Conservation (phyloP, 805 yeast species). For the Saturnispora saitoi region DNA sequence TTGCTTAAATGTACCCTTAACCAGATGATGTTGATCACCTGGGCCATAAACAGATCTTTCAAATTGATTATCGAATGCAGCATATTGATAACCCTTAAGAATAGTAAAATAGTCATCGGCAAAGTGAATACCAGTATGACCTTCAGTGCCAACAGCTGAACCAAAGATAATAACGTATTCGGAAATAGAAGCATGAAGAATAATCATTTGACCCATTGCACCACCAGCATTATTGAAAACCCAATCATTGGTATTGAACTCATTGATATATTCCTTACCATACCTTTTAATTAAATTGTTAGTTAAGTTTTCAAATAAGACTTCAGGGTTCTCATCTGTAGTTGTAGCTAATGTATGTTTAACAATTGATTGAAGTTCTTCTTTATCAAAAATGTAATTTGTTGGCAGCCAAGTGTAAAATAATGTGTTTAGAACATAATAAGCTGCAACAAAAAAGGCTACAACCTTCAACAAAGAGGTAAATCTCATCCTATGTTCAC, state of each 20-base stretch:
- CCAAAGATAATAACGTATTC: constrained; percentile 94
- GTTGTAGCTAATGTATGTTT: constrained; percentile 44
- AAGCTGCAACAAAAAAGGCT: constrained; percentile 15
- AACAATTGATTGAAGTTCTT: constrained; percentile 49
- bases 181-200: constrained; percentile 86
- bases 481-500: neutral
- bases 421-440: constrained; percentile 31
- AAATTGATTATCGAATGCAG: constrained; percentile 58
- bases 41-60: constrained; percentile 68
- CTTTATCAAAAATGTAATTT: constrained; percentile 63
- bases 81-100: constrained; percentile 67
- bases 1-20: constrained; percentile 70
- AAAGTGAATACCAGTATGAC: constrained; percentile 91
- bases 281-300: constrained; percentile 51
- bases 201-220: constrained; percentile 96
- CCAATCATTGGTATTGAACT: constrained; percentile 75
- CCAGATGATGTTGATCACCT: constrained; percentile 78
- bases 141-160: constrained; percentile 89
- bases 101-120: constrained; percentile 98
- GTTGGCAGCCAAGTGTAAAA: constrained; percentile 62
- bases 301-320: constrained; percentile 54
- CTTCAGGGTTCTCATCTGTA: constrained; percentile 52
- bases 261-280: constrained; percentile 61
- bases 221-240: constrained; percentile 97
- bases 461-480: neutral